Evolutionary conservation across 176 grass and related monocot species (phyloP).

Genomic region (Poa annua): DNA sequence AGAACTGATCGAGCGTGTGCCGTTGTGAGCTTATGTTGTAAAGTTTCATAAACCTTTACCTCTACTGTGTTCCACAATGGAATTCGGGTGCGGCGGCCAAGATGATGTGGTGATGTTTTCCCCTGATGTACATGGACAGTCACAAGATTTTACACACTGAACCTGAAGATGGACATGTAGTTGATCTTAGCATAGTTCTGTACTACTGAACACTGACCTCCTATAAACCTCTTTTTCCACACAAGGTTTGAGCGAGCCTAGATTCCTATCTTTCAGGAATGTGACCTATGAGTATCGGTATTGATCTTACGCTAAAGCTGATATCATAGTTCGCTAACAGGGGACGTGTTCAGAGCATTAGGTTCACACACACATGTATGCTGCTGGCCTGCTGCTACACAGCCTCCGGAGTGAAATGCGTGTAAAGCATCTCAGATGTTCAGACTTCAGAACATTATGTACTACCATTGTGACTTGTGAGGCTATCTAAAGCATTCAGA

Average conservation of each 20-base stretch:
- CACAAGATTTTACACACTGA: slow-evolving; percentile 3
- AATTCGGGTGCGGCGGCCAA: slow-evolving; percentile 8
- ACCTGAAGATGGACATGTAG: not conserved
- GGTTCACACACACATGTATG: slow-evolving; percentile 4
- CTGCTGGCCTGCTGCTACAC: not conserved
- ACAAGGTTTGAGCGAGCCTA: too few relatives aligned
- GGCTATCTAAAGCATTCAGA: not conserved
- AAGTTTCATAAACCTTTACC: slow-evolving; percentile 6
- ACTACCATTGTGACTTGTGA: too few relatives aligned
- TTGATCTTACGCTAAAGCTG: too few relatives aligned
- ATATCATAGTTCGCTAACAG: too few relatives aligned
- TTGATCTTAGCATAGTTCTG: not conserved
- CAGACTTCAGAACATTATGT: too few relatives aligned
- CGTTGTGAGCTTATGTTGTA: slow-evolving; percentile 29
- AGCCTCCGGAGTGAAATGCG: slow-evolving; percentile 18
- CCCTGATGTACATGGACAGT: not conserved
- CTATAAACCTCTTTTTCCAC: too few relatives aligned
- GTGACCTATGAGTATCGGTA: too few relatives aligned
- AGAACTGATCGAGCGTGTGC: slow-evolving; percentile 11
- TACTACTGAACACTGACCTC: not conserved
- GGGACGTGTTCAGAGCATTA: too few relatives aligned
- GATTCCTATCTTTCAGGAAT: too few relatives aligned
- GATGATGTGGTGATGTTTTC: not conserved
- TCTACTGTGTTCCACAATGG: not conserved
- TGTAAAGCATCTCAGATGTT: slow-evolving; percentile 7